A percentile compares a stretch with the other conserved stretches of the same genome.
Conservation (phyloP, 441 rosid genomes). For the Aleurites moluccanus region DNA sequence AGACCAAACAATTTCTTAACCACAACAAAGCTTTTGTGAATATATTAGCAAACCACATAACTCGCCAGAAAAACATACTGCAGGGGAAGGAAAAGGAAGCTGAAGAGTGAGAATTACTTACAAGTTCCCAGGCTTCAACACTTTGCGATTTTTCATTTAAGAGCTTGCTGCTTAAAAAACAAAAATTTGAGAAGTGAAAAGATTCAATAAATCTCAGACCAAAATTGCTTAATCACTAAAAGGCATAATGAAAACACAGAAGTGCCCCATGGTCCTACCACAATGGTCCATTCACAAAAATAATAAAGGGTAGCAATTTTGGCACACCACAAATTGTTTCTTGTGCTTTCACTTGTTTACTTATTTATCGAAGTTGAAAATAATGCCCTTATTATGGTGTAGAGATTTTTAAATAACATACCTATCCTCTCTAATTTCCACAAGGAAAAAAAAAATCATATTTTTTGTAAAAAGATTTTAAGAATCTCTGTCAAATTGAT, state of each 20-base stretch:
- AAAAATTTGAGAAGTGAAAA: slow-evolving; percentile 14
- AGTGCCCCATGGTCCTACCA: background rate
- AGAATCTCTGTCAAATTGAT: background rate
- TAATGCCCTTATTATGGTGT: background rate
- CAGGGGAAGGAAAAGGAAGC: background rate
- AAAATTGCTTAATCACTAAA: background rate
- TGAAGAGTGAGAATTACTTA: slow-evolving; percentile 29
- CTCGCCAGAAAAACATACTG: background rate
- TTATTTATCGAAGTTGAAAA: background rate
- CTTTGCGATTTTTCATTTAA: slow-evolving; percentile 39
- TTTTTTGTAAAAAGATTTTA: background rate
- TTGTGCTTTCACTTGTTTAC: background rate
- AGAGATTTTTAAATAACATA: background rate
- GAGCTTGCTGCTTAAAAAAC: slow-evolving; percentile 49
- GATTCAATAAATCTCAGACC: background rate
- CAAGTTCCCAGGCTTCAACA: slow-evolving; percentile 81
- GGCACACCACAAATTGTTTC: background rate
- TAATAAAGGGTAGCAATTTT: background rate
- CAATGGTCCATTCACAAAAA: background rate
- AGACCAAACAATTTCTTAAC: background rate
- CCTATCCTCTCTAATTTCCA: background rate
- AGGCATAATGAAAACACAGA: background rate
- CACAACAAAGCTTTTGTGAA: background rate
- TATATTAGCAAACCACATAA: background rate
- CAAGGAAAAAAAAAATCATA: background rate